phyloP scores from a whole-genome alignment of 202 grass and related monocot species.

The Panicum virgatum region DNA sequence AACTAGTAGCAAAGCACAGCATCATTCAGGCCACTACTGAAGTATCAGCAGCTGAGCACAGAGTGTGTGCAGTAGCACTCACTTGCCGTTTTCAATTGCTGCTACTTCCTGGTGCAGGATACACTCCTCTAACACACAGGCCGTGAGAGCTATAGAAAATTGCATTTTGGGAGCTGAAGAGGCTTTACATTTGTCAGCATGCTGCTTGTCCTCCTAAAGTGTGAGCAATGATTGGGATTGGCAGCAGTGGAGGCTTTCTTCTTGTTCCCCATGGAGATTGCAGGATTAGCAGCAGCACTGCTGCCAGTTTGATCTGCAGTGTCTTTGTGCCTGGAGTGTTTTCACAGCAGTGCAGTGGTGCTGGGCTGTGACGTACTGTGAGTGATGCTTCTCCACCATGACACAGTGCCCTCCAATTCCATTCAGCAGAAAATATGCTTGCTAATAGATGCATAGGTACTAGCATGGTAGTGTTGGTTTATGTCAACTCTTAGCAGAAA shows the following conservation, averaged over 20 bases:
- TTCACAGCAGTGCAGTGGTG: background rate
- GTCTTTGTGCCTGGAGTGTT: conserved; percentile 13
- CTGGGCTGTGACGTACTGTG: background rate
- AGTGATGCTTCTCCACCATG: conserved; percentile 5
- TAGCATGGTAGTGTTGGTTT: background rate
- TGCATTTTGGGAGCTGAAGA: background rate
- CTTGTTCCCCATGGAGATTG: conserved; percentile 48
- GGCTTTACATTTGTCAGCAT: conserved; percentile 30
- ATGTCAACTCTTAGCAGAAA: conserved; percentile 21
- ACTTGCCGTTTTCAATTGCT: conserved; percentile 3
- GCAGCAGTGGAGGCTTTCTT: conserved; percentile 19
- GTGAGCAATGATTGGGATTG: conserved; percentile 41
- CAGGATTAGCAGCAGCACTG: conserved; percentile 23
- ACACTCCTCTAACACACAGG: background rate
- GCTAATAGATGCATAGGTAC: background rate
- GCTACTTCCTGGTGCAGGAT: conserved; percentile 20
- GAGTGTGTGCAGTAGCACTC: background rate
- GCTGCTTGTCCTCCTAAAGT: conserved; percentile 30
- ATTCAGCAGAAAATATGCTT: background rate
- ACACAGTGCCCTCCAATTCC: conserved; percentile 35
- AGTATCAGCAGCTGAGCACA: background rate
- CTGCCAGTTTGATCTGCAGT: background rate
- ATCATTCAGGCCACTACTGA: conserved; percentile 31
- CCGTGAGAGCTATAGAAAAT: background rate
- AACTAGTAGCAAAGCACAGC: conserved; percentile 9